These are phyloP conservation scores for Santalum album DNA, from an alignment of 164 flowering plant species.

Conservation along the genomic window DNA sequence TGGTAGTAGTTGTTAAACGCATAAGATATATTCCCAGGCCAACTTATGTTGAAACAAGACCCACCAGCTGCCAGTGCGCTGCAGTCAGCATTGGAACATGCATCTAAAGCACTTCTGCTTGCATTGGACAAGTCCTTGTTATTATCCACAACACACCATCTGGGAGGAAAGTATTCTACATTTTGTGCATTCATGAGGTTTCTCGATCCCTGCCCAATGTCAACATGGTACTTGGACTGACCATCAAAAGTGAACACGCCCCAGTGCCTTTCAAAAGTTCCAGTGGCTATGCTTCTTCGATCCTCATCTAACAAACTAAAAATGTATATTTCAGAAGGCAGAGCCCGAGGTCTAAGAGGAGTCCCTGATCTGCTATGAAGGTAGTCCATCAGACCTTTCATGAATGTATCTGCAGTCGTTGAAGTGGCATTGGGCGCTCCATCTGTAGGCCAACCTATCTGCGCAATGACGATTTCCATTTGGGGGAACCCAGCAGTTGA, in stretches of 20 bases:
- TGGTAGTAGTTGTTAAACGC: constrained; percentile 88
- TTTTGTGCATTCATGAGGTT: constrained; percentile 53
- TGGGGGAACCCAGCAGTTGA: constrained; percentile 46
- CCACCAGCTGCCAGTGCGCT: constrained; percentile 63
- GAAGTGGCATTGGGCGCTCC: constrained; percentile 70
- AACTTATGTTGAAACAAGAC: constrained; percentile 68
- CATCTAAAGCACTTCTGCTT: constrained; percentile 37
- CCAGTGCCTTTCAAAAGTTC: constrained; percentile 80
- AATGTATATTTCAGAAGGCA: constrained; percentile 53
- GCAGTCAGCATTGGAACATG: constrained; percentile 70
- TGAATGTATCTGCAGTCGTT: constrained; percentile 49
- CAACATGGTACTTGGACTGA: constrained; percentile 67
- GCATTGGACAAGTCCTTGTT: constrained; percentile 59
- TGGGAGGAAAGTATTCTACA: constrained; percentile 63
- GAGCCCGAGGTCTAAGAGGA: constrained; percentile 50
- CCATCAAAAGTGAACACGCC: constrained; percentile 92
- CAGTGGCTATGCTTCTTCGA: constrained; percentile 41
- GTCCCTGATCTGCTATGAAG: constrained; percentile 55
- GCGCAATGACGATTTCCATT: constrained; percentile 51
- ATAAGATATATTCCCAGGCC: constrained; percentile 83
- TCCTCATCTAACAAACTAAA: constrained; percentile 76
- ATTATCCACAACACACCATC: constrained; percentile 87
- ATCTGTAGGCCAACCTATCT: constrained; percentile 95
- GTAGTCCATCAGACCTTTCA: constrained; percentile 54
- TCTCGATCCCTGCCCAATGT: constrained; percentile 44